phyloP scores from a whole-genome alignment of 805 yeast species.

The Kodamaea lidongshanica region DNA sequence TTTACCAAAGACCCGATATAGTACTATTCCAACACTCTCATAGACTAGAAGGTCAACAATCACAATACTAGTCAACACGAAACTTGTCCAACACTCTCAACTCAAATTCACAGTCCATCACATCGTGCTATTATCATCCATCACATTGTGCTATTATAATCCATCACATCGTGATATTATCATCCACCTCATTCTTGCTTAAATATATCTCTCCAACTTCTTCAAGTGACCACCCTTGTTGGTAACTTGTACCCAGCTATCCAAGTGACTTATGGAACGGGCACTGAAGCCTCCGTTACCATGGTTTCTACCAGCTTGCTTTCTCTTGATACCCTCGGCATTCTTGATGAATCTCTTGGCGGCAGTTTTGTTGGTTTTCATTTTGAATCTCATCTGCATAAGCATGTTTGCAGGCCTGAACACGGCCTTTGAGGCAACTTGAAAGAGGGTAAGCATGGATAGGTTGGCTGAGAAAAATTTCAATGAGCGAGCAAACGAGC shows the following conservation, averaged over 20 bases:
- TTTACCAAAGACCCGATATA: too few relatives aligned
- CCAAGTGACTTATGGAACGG: slow-evolving; percentile 51
- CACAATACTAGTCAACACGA: too few relatives aligned
- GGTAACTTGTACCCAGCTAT: slow-evolving; percentile 51
- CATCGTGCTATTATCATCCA: too few relatives aligned
- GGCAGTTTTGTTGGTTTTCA: slow-evolving; percentile 82
- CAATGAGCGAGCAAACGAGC: too few relatives aligned
- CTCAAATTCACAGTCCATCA: too few relatives aligned
- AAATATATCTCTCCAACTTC: slow-evolving; percentile 42
- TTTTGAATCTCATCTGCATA: slow-evolving; percentile 38
- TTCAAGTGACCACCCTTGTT: slow-evolving; percentile 50
- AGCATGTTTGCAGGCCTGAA: slow-evolving; percentile 17
- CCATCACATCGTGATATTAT: too few relatives aligned
- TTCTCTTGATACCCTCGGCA: slow-evolving; percentile 52
- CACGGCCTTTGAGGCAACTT: slow-evolving; percentile 13
- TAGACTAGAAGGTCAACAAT: too few relatives aligned
- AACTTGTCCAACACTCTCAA: too few relatives aligned
- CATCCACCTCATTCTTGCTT: too few relatives aligned
- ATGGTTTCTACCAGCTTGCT: slow-evolving; percentile 79
- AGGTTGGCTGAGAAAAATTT: slow-evolving; percentile 2
- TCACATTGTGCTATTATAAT: too few relatives aligned
- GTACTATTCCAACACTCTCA: too few relatives aligned
- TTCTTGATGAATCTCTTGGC: slow-evolving; percentile 82
- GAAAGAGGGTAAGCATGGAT: slow-evolving; percentile 10
- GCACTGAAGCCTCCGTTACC: slow-evolving; percentile 87